A percentile compares a stretch with the other conserved stretches of the same genome.
Evolutionary conservation across 164 flowering plant genomes (phyloP).

Genomic region (Brasenia schreberi): DNA sequence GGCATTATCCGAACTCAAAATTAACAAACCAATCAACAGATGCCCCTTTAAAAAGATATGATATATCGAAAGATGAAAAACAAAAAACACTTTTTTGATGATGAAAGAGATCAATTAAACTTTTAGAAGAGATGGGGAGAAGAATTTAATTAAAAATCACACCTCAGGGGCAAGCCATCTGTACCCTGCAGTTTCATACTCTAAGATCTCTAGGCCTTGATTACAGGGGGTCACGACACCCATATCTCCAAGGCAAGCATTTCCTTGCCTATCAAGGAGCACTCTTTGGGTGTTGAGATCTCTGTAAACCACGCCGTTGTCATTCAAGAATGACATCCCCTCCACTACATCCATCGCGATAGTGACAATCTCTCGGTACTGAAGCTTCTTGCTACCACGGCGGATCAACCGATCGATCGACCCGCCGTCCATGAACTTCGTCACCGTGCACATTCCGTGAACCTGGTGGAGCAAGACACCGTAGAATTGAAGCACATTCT

Average conservation of each 20-base stretch:
- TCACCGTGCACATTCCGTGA: slow-evolving; percentile 80
- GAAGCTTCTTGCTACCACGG: slow-evolving; percentile 56
- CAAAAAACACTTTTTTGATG: neutral
- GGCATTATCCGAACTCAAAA: neutral
- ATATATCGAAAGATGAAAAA: neutral
- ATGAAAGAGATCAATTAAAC: too few species aligned
- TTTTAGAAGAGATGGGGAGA: neutral
- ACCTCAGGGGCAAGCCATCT: slow-evolving; percentile 99
- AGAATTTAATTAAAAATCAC: slow-evolving; percentile 12
- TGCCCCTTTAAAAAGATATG: too few species aligned
- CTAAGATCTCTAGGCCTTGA: slow-evolving; percentile 67
- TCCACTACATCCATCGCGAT: slow-evolving; percentile 73
- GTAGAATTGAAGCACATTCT: slow-evolving; percentile 54
- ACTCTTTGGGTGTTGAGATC: slow-evolving; percentile 77
- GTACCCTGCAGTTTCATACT: slow-evolving; percentile 91
- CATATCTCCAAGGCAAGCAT: slow-evolving; percentile 85
- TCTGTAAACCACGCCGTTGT: slow-evolving; percentile 66
- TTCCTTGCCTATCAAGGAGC: slow-evolving; percentile 69
- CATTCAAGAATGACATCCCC: slow-evolving; percentile 87
- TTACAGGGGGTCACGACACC: slow-evolving; percentile 74
- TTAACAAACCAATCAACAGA: neutral
- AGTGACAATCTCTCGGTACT: slow-evolving; percentile 53
- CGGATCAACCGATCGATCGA: slow-evolving; percentile 52
- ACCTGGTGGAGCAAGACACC: slow-evolving; percentile 72
- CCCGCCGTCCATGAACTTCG: slow-evolving; percentile 89